Conservation (phyloP, 768 basidiomycete genomes). For the Suillus cothurnatus region DNA sequence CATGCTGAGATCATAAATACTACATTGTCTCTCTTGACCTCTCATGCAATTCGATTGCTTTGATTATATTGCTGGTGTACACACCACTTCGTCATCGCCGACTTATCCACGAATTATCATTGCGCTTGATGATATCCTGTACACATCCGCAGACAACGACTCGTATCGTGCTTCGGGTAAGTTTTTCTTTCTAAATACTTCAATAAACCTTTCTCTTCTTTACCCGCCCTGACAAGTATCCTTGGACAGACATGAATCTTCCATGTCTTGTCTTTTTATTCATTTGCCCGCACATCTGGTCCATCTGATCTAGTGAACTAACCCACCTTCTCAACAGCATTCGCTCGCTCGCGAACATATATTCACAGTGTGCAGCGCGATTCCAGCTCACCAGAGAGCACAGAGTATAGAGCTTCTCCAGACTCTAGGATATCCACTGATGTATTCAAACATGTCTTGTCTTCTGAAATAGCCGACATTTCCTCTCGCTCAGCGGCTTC, state of each 20-base stretch:
- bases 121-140: not conserved
- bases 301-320: not conserved
- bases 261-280: not conserved
- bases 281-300: not conserved
- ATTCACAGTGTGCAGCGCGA: not conserved
- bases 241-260: not conserved
- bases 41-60: not conserved
- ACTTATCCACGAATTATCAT: not conserved
- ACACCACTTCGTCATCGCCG: not conserved
- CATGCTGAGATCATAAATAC: not conserved
- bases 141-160: not conserved
- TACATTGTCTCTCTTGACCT: not conserved
- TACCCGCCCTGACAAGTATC: not conserved
- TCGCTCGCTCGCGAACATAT: too few relatives aligned
- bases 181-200: not conserved
- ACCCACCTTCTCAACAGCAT: not conserved
- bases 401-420: not conserved
- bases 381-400: not conserved
- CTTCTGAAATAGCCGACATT: not conserved
- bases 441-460: not conserved
- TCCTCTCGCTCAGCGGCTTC: not conserved
- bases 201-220: not conserved
- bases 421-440: not conserved
- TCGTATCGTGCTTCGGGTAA: not conserved
- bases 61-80: not conserved